Evolutionary conservation across 306 rosid species (phyloP).

Genomic region (Alnus rubra): DNA sequence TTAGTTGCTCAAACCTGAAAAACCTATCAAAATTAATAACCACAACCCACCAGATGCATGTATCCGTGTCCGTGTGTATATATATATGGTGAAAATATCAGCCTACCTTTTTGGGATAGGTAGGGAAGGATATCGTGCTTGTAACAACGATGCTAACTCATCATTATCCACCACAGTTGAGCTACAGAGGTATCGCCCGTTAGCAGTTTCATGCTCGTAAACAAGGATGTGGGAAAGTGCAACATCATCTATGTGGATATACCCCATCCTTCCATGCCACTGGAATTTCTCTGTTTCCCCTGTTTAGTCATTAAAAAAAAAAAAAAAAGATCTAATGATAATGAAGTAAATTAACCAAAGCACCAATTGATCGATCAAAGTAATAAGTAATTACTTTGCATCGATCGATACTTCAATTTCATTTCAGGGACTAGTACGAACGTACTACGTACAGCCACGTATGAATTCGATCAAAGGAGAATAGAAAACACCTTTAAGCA

Average conservation of each 20-base stretch:
- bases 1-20: constrained; percentile 56
- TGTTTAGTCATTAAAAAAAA: constrained; percentile 11
- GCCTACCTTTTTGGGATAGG: constrained; percentile 67
- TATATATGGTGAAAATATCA: not conserved
- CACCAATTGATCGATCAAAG: not conserved
- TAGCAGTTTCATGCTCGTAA: constrained; percentile 50
- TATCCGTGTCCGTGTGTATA: no score
- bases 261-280: constrained; percentile 83
- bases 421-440: not conserved
- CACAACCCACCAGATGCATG: no score
- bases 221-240: constrained; percentile 65
- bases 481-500: constrained; percentile 57
- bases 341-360: not conserved
- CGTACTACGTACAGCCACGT: not conserved
- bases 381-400: not conserved
- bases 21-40: no score
- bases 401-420: not conserved
- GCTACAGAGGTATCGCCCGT: constrained; percentile 74
- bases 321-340: not conserved
- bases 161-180: constrained; percentile 50
- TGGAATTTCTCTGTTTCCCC: constrained; percentile 69
- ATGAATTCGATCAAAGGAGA: not conserved
- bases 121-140: constrained; percentile 56
- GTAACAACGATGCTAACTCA: constrained; percentile 50
- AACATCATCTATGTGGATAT: constrained; percentile 80